Base-by-base conservation (phyloP, 352 stramenopile species). In the Globisporangium cederbergense region DNA sequence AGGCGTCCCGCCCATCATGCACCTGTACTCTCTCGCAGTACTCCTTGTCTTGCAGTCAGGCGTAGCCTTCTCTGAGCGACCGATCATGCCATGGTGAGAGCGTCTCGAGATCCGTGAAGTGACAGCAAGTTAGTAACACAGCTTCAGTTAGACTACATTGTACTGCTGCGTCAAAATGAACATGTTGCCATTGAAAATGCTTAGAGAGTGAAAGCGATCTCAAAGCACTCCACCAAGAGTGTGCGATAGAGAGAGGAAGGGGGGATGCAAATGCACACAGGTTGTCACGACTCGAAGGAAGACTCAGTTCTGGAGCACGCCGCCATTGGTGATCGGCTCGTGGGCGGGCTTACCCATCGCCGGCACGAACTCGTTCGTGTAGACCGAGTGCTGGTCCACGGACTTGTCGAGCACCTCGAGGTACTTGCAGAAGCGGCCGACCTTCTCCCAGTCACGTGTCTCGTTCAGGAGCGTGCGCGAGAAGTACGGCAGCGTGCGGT, bases 401-500 rank as follows among this genome's bases (percentile, higher is more conserved):
- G 60, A 60, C 40, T 64, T 67, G 62, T 82, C 75, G 46, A 82
- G 66, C 47, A 82, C 75, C 40, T 82, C 71, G 16, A 82, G 61
- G 67, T 82, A 82, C 70, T 82, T 82, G 67, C 75, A 82, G 59
- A 82, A 82, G 52, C 74, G 76, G 70, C 75, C 75, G 14, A 82
- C 75, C 58, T 82, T 82, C 59, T 79, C 72, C 75, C 75, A 82
- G 67, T 82, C 75, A n/a, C 75, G 75, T 58, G 71, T 73, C 43
- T 76, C 75, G 58, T 82, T 82, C 50, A 82, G 45, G 4, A 82
- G 72, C 65, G 75, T 79, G 64, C 75, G 75, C 32, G 75, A 82
- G 36, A 82, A 82, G 70, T 82, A 82, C 30, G 75, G 75, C 42
- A 82, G 60, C 50, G 75, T 79, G 57, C 75, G 75, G 49, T 82